Evolutionary conservation across 805 yeast species (phyloP), one percentile per base, ranked within the genome.

Genomic region (Torulaspora maleeae): DNA sequence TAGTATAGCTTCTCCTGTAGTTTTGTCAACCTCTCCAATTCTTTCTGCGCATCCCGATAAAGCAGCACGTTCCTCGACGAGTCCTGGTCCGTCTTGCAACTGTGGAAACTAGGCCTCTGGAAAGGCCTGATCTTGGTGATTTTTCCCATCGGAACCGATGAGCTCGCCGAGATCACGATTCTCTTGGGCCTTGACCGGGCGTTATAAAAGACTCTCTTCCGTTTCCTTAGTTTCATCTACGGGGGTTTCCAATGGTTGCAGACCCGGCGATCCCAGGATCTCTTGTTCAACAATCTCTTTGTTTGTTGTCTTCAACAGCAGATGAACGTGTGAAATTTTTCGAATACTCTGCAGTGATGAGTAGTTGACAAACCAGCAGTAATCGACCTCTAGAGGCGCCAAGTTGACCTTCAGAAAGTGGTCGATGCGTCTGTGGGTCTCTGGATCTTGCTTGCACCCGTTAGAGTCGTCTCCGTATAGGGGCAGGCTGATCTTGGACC

Each of bases 341-440:
- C 70, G 74, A 5, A 85, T 82, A 59, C 88, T 82, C 59, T 85
- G 93, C 33, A 85, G 61, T 5, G 75, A 71, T 6, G 82, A 75
- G 78, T 85, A 83, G 59, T 85, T 85, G 52, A 83, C 74, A 62
- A 84, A 85, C 91, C 91, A 84, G 1, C 71, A 59, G 36, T 76
- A 54, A 32, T 76, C 64, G 3, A 71, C 67, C 68, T 55, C 16
- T 27, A 15, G 28, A 38, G 11, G 10, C 29, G 41, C 22, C 32
- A 78, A 64, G 27, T 67, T 65, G 24, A 70, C 61, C n/a, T 72
- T 65, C 46, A 83, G 75, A 3, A 82, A 80, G 40, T 64, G 61
- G 3, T 68, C 58, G 9, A 84, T 66, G 45, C 76, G 75, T 17
- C 49, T 52, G 39, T 75, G 74, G 8, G 82, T 76, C 2, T 65